These are phyloP conservation scores for Lojkania enalia DNA, from an alignment of 2,329 filamentous ascomycete species.

Conservation along the genomic window DNA sequence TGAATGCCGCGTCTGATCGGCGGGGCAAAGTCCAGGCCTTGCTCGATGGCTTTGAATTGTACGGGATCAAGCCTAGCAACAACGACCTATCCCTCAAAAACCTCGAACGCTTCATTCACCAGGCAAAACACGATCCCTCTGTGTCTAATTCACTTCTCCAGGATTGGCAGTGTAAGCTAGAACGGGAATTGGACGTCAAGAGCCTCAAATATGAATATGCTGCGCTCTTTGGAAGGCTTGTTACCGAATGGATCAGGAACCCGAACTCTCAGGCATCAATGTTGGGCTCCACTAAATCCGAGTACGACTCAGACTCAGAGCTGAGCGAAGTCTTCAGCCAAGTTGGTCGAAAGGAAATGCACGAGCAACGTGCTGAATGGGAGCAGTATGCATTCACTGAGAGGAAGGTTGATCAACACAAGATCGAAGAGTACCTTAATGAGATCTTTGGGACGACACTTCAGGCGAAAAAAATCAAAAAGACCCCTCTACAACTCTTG, in stretches of 20 bases:
- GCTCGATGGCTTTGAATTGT: conserved; percentile 23
- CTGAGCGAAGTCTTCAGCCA: conserved; percentile 45
- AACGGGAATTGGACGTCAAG: conserved; percentile 30
- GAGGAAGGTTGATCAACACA: conserved; percentile 49
- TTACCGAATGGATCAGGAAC: conserved; percentile 38
- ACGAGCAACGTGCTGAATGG: conserved; percentile 53
- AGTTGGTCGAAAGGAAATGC: conserved; percentile 47
- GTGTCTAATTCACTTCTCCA: conserved; percentile 25
- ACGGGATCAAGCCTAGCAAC: conserved; percentile 19
- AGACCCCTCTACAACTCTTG: conserved; percentile 45
- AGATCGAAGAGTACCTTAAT: conserved; percentile 56
- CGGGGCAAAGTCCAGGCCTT: conserved; percentile 23
- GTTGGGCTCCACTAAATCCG: neutral
- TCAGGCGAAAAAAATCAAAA: conserved; percentile 45
- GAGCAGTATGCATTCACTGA: conserved; percentile 60
- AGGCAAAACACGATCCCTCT: conserved; percentile 32
- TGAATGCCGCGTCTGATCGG: conserved; percentile 8
- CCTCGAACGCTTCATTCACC: conserved; percentile 28
- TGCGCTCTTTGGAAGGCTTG: conserved; percentile 28
- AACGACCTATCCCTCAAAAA: conserved; percentile 20
- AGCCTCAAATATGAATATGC: conserved; percentile 37
- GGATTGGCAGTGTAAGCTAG: conserved; percentile 29
- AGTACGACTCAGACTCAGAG: conserved; percentile 10
- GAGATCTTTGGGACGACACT: conserved; percentile 53
- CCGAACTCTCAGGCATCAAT: conserved; percentile 15